A percentile compares a stretch with the other conserved stretches of the same genome.
These are phyloP conservation scores for Kuraishia borneana DNA, from an alignment of 805 yeast genomes.

Conservation along the genomic window DNA sequence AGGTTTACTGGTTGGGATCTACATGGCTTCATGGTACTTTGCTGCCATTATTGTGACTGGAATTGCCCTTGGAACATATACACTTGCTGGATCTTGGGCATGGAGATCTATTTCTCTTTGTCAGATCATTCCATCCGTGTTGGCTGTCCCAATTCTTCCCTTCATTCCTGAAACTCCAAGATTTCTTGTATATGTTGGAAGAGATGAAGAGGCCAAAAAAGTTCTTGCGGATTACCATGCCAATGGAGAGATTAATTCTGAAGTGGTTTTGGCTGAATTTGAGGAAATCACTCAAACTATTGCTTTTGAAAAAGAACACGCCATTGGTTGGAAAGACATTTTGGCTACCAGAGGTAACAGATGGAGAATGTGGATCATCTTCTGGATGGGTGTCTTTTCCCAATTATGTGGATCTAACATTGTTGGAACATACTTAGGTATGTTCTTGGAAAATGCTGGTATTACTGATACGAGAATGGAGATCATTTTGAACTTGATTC, in stretches of 20 bases:
- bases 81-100: constrained; percentile 14
- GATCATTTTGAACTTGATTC: constrained; percentile 15
- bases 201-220: constrained; percentile 36
- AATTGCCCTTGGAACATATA: constrained; percentile 17
- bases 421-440: constrained; percentile 21
- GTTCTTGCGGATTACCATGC: constrained; percentile 15
- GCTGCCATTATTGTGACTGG: constrained; percentile 18
- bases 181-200: constrained; percentile 22
- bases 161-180: constrained; percentile 18
- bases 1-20: constrained; percentile 16
- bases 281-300: constrained; percentile 14
- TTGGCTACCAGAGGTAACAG: constrained; percentile 12
- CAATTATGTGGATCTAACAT: constrained; percentile 16
- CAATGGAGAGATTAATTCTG: constrained; percentile 8
- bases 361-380: constrained; percentile 14
- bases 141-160: constrained; percentile 9
- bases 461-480: constrained; percentile 11
- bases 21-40: constrained; percentile 17
- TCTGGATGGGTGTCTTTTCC: constrained; percentile 16
- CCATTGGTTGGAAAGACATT: constrained; percentile 14
- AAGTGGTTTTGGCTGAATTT: constrained; percentile 10
- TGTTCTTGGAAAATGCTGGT: constrained; percentile 17
- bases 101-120: constrained; percentile 19
- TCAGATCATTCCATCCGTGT: constrained; percentile 15
- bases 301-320: constrained; percentile 9